Base-by-base conservation (phyloP, 2,329 filamentous ascomycete species). In the Saccharata proteae region DNA sequence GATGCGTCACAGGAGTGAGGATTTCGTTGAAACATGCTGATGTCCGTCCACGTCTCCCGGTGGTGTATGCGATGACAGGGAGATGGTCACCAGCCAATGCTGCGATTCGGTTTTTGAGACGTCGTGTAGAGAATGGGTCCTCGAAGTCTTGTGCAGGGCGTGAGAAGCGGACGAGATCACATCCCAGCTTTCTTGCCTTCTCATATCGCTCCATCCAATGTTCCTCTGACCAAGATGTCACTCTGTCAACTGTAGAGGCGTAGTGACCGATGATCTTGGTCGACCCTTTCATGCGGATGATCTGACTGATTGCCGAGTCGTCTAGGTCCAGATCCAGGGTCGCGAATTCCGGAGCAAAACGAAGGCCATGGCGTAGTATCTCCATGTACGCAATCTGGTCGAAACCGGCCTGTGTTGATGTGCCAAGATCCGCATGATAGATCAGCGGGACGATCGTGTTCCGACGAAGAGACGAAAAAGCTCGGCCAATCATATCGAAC, bases 1-100 rank as follows among this genome's bases (percentile, higher is more conserved):
- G 21, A 16, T 71, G 64, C 6, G 66, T 58, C 3, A 80, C 74
- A 4, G 69, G 69, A 0, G 74, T 77, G 8, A 83, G 52, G 2
- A 75, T 63, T 15, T 64, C 65, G 41, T 82, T 83, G 51, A 79
- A 74, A 38, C 69, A 77, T 16, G 70, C 68, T 0, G 79, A 83
- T 28, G 68, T 64, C 24, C 74, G 65, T 1, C 79, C 79, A 4
- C 71, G 53, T 5, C 59, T 51, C 0, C 77, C 77, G 1, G 72
- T 74, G 41, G 80, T 80, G 52, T 76, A 80, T 7, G 69, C 65
- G 14, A 77, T 70, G 1, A 80, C 36, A 0, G 74, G 71, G 10
- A 74, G 51, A 5, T 55, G 54, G 0, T 57, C 54, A 1, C 58
- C 57, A 0, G 57, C 51, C 3, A 65, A 46, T 9, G 52, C 52